Percentiles rank a stretch among this genome's conserved stretches.
These are phyloP conservation scores for Andrographis paniculata DNA, from an alignment of 305 asterid species.

Conservation along the genomic window DNA sequence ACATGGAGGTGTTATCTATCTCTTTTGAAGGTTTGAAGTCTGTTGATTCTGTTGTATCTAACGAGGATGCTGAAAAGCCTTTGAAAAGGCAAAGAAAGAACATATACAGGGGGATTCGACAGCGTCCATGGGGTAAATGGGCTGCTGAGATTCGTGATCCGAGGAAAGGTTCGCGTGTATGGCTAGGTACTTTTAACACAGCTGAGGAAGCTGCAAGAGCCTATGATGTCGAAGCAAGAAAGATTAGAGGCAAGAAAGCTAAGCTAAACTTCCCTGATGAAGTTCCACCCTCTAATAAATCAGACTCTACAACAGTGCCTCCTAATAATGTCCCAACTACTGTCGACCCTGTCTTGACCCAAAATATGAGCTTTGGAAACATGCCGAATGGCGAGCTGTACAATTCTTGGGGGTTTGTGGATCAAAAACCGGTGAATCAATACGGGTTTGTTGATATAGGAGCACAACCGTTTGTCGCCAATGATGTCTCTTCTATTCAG, in stretches of 20 bases:
- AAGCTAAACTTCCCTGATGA: conserved; percentile 70
- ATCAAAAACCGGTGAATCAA: too few species aligned
- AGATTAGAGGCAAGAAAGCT: conserved; percentile 73
- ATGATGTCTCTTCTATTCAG: conserved; percentile 29
- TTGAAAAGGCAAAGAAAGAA: conserved; percentile 72
- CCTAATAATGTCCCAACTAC: conserved; percentile 19
- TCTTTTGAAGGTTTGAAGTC: conserved; percentile 32
- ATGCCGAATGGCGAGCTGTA: conserved; percentile 21
- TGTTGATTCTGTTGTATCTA: conserved; percentile 25
- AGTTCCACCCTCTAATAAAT: conserved; percentile 22
- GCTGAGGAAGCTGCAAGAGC: conserved; percentile 92
- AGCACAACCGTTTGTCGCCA: conserved; percentile 19
- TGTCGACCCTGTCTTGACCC: conserved; percentile 18
- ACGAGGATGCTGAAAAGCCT: conserved; percentile 36
- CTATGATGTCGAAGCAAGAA: conserved; percentile 63
- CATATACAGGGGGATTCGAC: conserved; percentile 66
- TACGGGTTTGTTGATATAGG: too few species aligned
- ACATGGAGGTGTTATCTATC: not conserved
- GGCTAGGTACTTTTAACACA: conserved; percentile 77
- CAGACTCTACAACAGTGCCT: conserved; percentile 19
- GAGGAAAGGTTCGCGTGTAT: conserved; percentile 64
- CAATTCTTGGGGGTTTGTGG: conserved; percentile 23
- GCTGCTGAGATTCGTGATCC: conserved; percentile 86
- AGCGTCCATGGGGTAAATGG: conserved; percentile 87
- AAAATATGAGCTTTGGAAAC: conserved; percentile 18